phyloP scores from a whole-genome alignment of 805 yeast genomes.

The Tetrapisispora namnaoensis region DNA sequence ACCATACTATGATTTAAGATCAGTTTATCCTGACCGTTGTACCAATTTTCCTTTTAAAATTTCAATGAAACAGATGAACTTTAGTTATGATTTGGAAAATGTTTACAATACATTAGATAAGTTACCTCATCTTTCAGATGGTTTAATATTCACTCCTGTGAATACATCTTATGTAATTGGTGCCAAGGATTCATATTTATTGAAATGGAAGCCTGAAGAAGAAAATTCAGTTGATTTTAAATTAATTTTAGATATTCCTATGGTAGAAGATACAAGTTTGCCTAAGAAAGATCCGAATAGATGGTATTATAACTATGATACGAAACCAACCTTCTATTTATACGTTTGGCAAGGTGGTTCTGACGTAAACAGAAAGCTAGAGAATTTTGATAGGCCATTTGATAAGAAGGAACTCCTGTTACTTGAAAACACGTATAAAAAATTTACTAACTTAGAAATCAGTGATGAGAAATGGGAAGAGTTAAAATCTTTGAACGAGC shows the following conservation, averaged over 20 bases:
- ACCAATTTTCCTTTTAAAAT: slow-evolving; percentile 75
- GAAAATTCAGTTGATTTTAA: slow-evolving; percentile 91
- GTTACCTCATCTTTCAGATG: slow-evolving; percentile 85
- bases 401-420: slow-evolving; percentile 24
- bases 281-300: slow-evolving; percentile 54
- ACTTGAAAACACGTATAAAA: slow-evolving; percentile 42
- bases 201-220: slow-evolving; percentile 96
- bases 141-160: slow-evolving; percentile 86
- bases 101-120: slow-evolving; percentile 63
- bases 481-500: slow-evolving; percentile 60
- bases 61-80: slow-evolving; percentile 80
- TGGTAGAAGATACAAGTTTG: slow-evolving; percentile 26
- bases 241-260: slow-evolving; percentile 37
- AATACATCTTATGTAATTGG: slow-evolving; percentile 81
- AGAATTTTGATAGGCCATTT: slow-evolving; percentile 26
- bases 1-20: slow-evolving; percentile 69
- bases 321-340: slow-evolving; percentile 59
- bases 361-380: slow-evolving; percentile 24
- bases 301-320: slow-evolving; percentile 71
- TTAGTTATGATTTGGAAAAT: slow-evolving; percentile 65
- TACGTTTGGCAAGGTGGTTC: slow-evolving; percentile 68
- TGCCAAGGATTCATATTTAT: slow-evolving; percentile 64
- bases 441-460: slow-evolving; percentile 54
- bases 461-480: slow-evolving; percentile 72
- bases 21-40: slow-evolving; percentile 62